These are phyloP conservation scores for Roridomyces roridus DNA, from an alignment of 768 basidiomycete species.

Conservation along the genomic window DNA sequence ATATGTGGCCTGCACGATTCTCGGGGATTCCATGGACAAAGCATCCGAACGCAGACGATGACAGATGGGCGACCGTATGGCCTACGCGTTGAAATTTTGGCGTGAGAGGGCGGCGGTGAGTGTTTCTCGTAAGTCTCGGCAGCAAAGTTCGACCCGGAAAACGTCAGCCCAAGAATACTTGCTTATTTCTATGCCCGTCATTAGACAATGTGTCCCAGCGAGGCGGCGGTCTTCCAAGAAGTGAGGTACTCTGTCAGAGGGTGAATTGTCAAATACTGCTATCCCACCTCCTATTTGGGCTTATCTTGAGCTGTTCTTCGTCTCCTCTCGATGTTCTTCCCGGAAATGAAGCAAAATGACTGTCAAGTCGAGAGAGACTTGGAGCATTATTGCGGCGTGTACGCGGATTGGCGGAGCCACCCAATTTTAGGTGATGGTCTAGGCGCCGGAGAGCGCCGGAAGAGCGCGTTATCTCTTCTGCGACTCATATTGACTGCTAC, in stretches of 20 bases:
- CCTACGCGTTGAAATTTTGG: background rate
- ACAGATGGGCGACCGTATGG: conserved; percentile 4
- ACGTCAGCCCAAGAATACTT: background rate
- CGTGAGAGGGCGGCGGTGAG: conserved; percentile 11
- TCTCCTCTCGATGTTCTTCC: background rate
- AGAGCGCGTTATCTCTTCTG: too few species aligned
- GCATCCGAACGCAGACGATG: conserved; percentile 4
- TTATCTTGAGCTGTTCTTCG: background rate
- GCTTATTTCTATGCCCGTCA: background rate
- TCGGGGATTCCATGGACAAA: conserved; percentile 14
- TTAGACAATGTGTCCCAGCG: background rate
- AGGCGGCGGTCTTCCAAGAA: background rate
- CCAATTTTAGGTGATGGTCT: too few species aligned
- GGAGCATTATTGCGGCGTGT: too few species aligned
- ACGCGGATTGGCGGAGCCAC: too few species aligned
- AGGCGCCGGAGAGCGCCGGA: too few species aligned
- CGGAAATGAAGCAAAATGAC: background rate
- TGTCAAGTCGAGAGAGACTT: too few species aligned
- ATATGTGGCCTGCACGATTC: conserved; percentile 7
- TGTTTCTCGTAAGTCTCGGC: conserved; percentile 8
- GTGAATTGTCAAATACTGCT: too few species aligned
- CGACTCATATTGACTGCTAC: too few species aligned
- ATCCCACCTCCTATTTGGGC: conserved; percentile 9
- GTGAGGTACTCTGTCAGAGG: background rate
- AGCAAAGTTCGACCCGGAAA: background rate